Evolutionary conservation across 2,329 filamentous ascomycete species (phyloP).

Genomic region (Epichloe elymi): DNA sequence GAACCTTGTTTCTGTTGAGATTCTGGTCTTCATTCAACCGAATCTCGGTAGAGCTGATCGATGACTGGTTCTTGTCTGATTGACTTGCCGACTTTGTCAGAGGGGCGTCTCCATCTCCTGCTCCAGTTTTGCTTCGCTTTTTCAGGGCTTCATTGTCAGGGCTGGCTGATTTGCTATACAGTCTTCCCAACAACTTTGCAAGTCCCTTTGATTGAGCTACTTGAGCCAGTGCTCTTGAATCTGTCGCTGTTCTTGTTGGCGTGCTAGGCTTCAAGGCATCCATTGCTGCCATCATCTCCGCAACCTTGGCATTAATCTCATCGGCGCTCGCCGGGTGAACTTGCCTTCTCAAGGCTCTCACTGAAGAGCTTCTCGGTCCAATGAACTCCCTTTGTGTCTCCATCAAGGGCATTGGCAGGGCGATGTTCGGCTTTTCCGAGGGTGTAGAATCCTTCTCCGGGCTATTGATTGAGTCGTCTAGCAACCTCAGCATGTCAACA

Average conservation of each 20-base stretch:
- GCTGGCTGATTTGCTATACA: slow-evolving; percentile 15
- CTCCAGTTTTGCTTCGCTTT: background rate
- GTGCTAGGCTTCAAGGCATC: slow-evolving; percentile 19
- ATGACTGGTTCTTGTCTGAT: slow-evolving; percentile 6
- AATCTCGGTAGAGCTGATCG: slow-evolving; percentile 19
- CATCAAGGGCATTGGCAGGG: background rate
- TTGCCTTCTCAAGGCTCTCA: background rate
- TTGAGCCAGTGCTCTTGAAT: slow-evolving; percentile 14
- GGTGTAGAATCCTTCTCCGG: background rate
- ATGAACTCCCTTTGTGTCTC: background rate
- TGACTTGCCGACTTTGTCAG: background rate
- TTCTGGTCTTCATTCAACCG: slow-evolving; percentile 23
- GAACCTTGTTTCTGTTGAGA: slow-evolving; percentile 22
- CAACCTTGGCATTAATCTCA: slow-evolving; percentile 21
- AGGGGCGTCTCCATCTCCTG: background rate
- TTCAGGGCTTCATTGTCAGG: slow-evolving; percentile 8
- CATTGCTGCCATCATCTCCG: slow-evolving; percentile 24
- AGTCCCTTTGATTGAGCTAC: slow-evolving; percentile 19
- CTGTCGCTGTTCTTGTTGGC: slow-evolving; percentile 5
- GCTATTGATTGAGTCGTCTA: background rate
- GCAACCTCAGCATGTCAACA: slow-evolving; percentile 1
- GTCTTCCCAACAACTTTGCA: slow-evolving; percentile 21
- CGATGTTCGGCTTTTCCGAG: background rate
- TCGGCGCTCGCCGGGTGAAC: slow-evolving; percentile 7
- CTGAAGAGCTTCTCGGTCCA: background rate